phyloP scores from a whole-genome alignment of 2,329 filamentous ascomycete genomes.

The Trichoderma sp. region DNA sequence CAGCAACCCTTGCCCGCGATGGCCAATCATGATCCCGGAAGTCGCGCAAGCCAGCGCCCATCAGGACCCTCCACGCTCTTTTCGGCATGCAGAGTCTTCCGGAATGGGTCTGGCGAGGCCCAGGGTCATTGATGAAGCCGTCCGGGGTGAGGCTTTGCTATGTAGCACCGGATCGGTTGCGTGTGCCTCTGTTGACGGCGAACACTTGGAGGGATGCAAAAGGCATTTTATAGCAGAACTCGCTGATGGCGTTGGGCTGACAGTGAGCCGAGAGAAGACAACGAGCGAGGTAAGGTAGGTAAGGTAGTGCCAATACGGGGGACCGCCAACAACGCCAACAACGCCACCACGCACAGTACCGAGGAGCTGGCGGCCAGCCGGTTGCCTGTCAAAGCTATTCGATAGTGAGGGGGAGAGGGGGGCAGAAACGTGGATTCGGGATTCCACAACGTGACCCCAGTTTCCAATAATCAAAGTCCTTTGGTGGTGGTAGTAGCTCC shows the following conservation, averaged over 20 bases:
- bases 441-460: background rate
- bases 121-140: background rate
- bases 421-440: background rate
- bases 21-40: slow-evolving; percentile 10
- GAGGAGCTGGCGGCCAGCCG: slow-evolving; percentile 6
- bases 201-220: background rate
- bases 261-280: background rate
- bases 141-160: background rate
- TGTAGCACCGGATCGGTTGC: background rate
- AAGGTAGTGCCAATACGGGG: background rate
- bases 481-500: background rate
- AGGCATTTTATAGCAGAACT: background rate
- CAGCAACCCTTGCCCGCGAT: slow-evolving; percentile 2
- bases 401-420: too few species aligned
- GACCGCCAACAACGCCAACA: background rate
- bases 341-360: slow-evolving; percentile 6
- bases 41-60: slow-evolving; percentile 1
- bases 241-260: background rate
- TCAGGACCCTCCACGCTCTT: background rate
- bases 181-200: background rate
- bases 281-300: background rate
- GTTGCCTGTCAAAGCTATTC: background rate
- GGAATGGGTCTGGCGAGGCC: slow-evolving; percentile 11
- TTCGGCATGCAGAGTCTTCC: slow-evolving; percentile 21
- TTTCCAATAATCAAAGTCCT: background rate